phyloP scores from a whole-genome alignment of 1,284 basidiomycete species.

The Puccinia horiana region DNA sequence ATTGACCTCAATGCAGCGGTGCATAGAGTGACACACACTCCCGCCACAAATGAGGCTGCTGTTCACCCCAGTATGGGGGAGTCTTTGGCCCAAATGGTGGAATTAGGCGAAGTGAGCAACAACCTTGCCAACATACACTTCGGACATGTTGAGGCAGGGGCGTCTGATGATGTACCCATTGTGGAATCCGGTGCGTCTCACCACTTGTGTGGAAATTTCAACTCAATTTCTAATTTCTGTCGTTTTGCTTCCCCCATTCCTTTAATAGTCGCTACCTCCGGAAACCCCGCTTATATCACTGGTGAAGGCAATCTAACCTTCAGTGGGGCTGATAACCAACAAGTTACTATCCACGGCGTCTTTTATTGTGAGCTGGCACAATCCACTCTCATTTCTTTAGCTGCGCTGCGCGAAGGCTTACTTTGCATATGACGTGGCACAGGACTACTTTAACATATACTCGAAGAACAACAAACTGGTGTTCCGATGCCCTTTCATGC shows the following conservation, averaged over 20 bases:
- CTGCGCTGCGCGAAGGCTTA: not conserved
- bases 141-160: not conserved
- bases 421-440: not conserved
- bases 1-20: not conserved
- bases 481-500: not conserved
- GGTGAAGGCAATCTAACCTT: not conserved
- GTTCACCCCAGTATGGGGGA: no score
- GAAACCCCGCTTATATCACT: not conserved
- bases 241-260: not conserved
- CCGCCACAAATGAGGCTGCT: no score
- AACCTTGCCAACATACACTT: not conserved
- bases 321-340: not conserved
- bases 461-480: not conserved
- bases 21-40: no score
- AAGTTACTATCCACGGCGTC: not conserved
- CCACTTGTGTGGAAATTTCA: not conserved
- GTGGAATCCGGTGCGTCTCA: not conserved
- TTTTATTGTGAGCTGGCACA: not conserved
- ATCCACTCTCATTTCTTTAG: not conserved
- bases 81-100: not conserved
- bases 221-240: not conserved
- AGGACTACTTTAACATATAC: not conserved
- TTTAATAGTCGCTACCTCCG: not conserved
- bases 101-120: not conserved
- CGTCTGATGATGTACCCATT: not conserved